Base-by-base conservation (phyloP, 2,329 filamentous ascomycete genomes). In the Pezicula rhizophila region DNA sequence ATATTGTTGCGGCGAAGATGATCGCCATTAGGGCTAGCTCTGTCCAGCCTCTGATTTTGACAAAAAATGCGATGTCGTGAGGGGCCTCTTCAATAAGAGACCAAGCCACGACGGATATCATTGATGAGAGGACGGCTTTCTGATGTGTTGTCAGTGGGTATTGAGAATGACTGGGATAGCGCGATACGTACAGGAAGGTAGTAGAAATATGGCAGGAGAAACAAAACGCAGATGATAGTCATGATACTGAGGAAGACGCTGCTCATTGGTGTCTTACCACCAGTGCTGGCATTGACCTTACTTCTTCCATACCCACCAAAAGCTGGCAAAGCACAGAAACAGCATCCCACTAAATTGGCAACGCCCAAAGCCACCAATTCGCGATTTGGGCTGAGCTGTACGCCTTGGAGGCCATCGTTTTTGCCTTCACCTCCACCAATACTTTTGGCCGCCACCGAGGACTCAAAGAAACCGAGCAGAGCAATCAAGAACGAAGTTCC, bases 381-480 rank as follows among this genome's bases (percentile, higher is more conserved):
- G 42, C 93, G 79, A 64, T 99, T 99, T 1, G 93, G 81, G 63
- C 90, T 96, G 38, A 96, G 75, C 46, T 86, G 80, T 64, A 96
- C 89, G 28, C 83, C 86, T 51, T 87, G 79, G 28, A 96, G 84
- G 8, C 80, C 80, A 54, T 85, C 80, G 38, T 80, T 70, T 10
- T 64, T 67, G 10, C 60, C 58, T 48, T 72, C 79, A 6, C 73
- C 74, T 42, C 72, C 73, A 12, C 86, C 87, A 2, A 99, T 72
- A 53, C 88, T 92, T 69, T 97, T 97, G 33, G 93, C 93, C 1
- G 93, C 93, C 11, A 99, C 90, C 0, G 90, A 96, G 2, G 89
- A 96, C 68, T 99, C 93, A 60, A 99, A 99, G 69, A 99, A 99
- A n/a, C 93, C 93, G 0, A 99, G 82, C 20, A 99, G 76, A 1